Percentiles rank a stretch among this genome's conserved stretches.
phyloP scores from a whole-genome alignment of 1,284 basidiomycete genomes.

The Papiliotrema laurentii region DNA sequence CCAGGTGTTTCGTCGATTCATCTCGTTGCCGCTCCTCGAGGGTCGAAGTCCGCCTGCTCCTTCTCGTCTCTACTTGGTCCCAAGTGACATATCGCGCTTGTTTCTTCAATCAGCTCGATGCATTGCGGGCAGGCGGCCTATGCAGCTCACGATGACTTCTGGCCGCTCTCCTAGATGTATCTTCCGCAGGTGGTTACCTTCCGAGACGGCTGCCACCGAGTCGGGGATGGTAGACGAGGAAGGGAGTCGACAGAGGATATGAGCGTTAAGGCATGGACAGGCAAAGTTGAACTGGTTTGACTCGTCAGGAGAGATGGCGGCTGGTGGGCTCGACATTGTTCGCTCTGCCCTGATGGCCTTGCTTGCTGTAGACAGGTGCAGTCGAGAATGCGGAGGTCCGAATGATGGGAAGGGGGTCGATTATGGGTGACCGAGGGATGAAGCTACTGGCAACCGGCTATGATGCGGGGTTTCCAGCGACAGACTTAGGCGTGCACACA shows the following conservation, averaged over 20 bases:
- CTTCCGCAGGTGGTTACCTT: neutral
- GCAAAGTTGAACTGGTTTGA: constrained; percentile 17
- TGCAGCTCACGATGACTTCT: constrained; percentile 16
- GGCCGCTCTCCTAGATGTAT: constrained; percentile 13
- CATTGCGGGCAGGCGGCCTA: neutral
- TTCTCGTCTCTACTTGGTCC: constrained; percentile 11
- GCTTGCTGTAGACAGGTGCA: neutral
- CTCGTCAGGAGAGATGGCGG: neutral
- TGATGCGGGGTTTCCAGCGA: neutral
- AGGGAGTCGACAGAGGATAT: constrained; percentile 13
- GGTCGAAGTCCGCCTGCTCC: neutral
- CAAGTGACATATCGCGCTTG: constrained; percentile 22
- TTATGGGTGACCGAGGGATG: no score
- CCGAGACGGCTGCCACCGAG: neutral
- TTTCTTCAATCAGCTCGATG: constrained; percentile 16
- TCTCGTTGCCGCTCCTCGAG: neutral
- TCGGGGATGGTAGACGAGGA: neutral
- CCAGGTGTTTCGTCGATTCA: constrained; percentile 6
- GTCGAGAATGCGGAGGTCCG: neutral
- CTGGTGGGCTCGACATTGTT: neutral
- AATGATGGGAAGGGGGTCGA: neutral
- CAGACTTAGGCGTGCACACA: neutral
- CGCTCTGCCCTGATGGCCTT: neutral
- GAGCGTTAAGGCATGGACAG: constrained; percentile 35
- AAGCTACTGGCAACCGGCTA: neutral